Percentiles rank a stretch among this genome's conserved stretches.
phyloP scores from a whole-genome alignment of 2,329 filamentous ascomycete species.

The Fusarium sp. region DNA sequence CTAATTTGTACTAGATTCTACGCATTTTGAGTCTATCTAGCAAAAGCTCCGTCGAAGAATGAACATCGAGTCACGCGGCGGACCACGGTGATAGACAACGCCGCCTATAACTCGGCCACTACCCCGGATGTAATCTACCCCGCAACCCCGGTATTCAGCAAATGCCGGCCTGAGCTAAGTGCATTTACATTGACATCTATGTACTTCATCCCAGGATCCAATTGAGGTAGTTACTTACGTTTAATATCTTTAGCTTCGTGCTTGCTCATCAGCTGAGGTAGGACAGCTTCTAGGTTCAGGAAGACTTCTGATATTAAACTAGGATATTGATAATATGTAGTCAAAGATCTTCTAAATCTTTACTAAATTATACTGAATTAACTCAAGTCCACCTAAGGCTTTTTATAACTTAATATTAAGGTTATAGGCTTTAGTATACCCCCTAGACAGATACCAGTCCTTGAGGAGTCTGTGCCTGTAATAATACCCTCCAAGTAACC shows the following conservation, averaged over 20 bases:
- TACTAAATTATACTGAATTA: too few species aligned
- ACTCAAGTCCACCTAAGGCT: too few species aligned
- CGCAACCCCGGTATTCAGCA: neutral
- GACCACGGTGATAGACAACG: neutral
- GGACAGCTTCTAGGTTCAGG: too few species aligned
- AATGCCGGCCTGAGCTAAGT: neutral
- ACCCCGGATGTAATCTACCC: too few species aligned
- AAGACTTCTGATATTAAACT: too few species aligned
- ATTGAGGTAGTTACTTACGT: neutral
- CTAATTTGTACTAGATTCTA: accelerated
- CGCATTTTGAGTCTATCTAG: neutral
- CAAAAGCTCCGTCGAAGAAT: accelerated
- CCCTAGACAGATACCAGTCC: neutral
- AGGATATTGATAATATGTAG: too few species aligned
- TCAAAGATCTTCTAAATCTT: too few species aligned
- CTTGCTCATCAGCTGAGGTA: neutral
- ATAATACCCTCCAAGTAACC: neutral
- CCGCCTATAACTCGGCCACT: neutral
- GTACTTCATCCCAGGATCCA: neutral
- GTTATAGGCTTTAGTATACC: too few species aligned
- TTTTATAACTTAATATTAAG: too few species aligned
- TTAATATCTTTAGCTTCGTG: neutral
- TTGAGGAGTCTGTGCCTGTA: neutral
- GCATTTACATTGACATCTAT: neutral
- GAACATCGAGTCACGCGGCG: neutral